Conservation (phyloP, 2,329 filamentous ascomycete genomes). For the Coniochaeta pulveracea region DNA sequence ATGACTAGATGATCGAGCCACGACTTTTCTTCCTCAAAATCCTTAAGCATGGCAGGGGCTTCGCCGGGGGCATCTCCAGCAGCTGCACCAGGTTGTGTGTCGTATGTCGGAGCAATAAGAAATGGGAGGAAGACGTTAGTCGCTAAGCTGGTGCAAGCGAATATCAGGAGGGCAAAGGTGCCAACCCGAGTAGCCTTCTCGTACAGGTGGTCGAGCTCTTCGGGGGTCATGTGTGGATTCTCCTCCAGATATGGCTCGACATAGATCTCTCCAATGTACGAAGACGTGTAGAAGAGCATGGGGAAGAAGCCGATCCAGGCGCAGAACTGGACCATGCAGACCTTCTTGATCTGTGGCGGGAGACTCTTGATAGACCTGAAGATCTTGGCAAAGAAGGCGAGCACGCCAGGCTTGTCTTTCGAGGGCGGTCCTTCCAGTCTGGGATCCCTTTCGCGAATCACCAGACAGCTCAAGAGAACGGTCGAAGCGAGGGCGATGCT, state of each 20-base stretch:
- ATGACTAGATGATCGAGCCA: slow-evolving; percentile 58
- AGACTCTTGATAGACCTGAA: slow-evolving; percentile 66
- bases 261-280: slow-evolving; percentile 88
- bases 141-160: slow-evolving; percentile 72
- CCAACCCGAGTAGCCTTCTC: slow-evolving; percentile 78
- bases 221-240: slow-evolving; percentile 66
- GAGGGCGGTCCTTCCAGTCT: slow-evolving; percentile 54
- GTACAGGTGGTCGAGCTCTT: slow-evolving; percentile 69
- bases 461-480: slow-evolving; percentile 55
- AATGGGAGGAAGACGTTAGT: slow-evolving; percentile 79
- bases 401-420: slow-evolving; percentile 50
- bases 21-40: slow-evolving; percentile 24
- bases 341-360: slow-evolving; percentile 69
- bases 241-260: slow-evolving; percentile 68
- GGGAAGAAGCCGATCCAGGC: slow-evolving; percentile 96
- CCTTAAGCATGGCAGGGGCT: slow-evolving; percentile 16
- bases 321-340: slow-evolving; percentile 74
- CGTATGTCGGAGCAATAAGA: slow-evolving; percentile 73
- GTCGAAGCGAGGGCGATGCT: slow-evolving; percentile 61
- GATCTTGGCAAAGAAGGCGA: slow-evolving; percentile 71
- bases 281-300: slow-evolving; percentile 89
- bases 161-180: slow-evolving; percentile 80
- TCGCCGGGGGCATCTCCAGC: slow-evolving; percentile 19
- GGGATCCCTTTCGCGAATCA: slow-evolving; percentile 72
- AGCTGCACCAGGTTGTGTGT: slow-evolving; percentile 26